Evolutionary conservation across 805 yeast species (phyloP).

Genomic region (Wickerhamomyces tratensis): DNA sequence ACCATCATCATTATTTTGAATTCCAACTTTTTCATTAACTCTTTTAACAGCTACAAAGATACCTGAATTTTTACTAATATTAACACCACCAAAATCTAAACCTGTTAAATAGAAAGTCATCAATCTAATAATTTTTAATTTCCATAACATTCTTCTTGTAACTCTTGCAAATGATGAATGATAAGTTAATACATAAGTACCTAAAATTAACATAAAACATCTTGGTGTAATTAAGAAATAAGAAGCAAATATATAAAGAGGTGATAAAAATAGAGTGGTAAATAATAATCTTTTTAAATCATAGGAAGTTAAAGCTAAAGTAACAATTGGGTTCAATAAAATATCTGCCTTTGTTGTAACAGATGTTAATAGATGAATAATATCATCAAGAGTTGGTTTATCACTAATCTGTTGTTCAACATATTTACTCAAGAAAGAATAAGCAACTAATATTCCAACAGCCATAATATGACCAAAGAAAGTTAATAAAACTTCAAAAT

Average conservation of each 20-base stretch:
- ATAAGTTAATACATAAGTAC: constrained; percentile 60
- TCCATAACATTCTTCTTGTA: constrained; percentile 79
- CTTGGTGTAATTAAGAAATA: constrained; percentile 66
- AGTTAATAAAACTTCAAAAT: constrained; percentile 68
- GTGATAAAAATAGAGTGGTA: constrained; percentile 80
- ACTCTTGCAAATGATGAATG: constrained; percentile 83
- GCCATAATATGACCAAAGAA: constrained; percentile 75
- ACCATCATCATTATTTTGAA: constrained; percentile 23
- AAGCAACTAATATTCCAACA: constrained; percentile 50
- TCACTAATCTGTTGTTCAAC: constrained; percentile 49
- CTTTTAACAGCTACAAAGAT: constrained; percentile 33
- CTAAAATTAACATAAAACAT: constrained; percentile 46
- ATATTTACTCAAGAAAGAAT: constrained; percentile 46
- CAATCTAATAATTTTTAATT: constrained; percentile 59
- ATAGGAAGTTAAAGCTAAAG: constrained; percentile 60
- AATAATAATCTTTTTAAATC: constrained; percentile 75
- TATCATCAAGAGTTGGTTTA: constrained; percentile 81
- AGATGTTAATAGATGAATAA: constrained; percentile 65
- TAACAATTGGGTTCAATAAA: constrained; percentile 70
- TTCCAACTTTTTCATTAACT: constrained; percentile 24
- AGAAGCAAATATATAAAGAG: constrained; percentile 65
- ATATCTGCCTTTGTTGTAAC: constrained; percentile 71
- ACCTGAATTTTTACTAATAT: constrained; percentile 28
- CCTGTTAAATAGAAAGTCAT: constrained; percentile 81
- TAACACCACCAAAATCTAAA: constrained; percentile 55